Percentiles rank a stretch among this genome's conserved stretches.
Evolutionary conservation across 225 moss, liverwort and hornwort genomes (phyloP).

Genomic region (Climacium dendroides): DNA sequence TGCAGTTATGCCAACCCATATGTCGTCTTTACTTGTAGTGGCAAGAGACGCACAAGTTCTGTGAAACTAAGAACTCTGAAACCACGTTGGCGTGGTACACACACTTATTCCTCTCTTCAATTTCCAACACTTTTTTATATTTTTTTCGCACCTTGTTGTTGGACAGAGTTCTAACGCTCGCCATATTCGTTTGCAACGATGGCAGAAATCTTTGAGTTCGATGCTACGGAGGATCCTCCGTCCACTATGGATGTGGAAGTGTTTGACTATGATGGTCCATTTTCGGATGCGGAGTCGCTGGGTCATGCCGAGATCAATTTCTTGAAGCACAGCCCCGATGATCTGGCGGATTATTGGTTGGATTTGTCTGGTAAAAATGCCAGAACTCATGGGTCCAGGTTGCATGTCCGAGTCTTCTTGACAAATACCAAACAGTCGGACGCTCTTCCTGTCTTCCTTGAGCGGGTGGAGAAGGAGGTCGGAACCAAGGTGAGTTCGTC

Average conservation of each 20-base stretch:
- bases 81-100: conserved; percentile 78
- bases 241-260: conserved; percentile 89
- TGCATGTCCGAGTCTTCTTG: conserved; percentile 67
- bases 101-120: background rate
- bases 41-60: conserved; percentile 88
- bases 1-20: conserved; percentile 60
- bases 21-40: conserved; percentile 92
- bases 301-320: conserved; percentile 80
- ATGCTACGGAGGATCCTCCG: conserved; percentile 94
- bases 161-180: background rate
- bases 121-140: background rate
- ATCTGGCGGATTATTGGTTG: conserved; percentile 64
- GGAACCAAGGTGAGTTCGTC: conserved; percentile 68
- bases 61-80: conserved; percentile 63
- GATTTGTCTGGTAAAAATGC: conserved; percentile 63
- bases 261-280: conserved; percentile 93
- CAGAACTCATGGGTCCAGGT: conserved; percentile 46
- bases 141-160: background rate
- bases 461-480: conserved; percentile 75
- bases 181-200: background rate
- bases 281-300: conserved; percentile 70
- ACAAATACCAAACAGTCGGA: conserved; percentile 64
- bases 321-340: conserved; percentile 47
- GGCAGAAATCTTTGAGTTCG: conserved; percentile 70
- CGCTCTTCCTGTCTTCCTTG: conserved; percentile 49